Conservation (phyloP, 2,329 filamentous ascomycete genomes). For the Fusarium sambucinum region DNA sequence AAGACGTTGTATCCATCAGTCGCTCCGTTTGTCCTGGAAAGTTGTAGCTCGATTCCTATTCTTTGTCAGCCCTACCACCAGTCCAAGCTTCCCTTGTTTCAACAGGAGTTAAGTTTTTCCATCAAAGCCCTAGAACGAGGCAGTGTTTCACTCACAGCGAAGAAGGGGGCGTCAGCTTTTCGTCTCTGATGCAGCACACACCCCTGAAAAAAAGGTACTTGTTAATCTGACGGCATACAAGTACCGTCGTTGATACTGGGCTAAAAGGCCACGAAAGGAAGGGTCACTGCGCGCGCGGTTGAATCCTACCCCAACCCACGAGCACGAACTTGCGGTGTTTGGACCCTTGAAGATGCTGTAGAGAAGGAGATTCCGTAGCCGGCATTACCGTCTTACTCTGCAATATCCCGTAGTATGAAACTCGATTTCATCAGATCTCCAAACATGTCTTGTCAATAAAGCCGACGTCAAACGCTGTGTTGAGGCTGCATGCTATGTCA, state of each 20-base stretch:
- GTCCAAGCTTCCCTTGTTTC: background rate
- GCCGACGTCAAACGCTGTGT: too few species aligned
- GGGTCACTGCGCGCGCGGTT: background rate
- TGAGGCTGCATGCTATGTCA: background rate
- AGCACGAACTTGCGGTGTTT: slow-evolving; percentile 14
- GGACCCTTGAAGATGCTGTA: background rate
- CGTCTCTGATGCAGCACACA: background rate
- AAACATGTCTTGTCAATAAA: slow-evolving; percentile 1
- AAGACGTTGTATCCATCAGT: background rate
- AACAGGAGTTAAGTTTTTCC: slow-evolving; percentile 15
- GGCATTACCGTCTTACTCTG: slow-evolving; percentile 20
- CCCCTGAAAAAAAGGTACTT: slow-evolving; percentile 29
- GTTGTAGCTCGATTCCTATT: background rate
- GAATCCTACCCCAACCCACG: slow-evolving; percentile 45
- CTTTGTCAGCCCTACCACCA: slow-evolving; percentile 34
- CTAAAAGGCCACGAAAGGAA: slow-evolving; percentile 8
- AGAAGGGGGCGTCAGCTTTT: slow-evolving; percentile 9
- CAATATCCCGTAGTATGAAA: slow-evolving; percentile 8
- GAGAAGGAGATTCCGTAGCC: background rate
- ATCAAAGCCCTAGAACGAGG: slow-evolving; percentile 32
- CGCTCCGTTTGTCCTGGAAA: background rate
- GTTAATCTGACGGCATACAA: slow-evolving; percentile 34
- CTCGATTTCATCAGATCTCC: background rate
- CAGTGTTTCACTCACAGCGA: slow-evolving; percentile 10
- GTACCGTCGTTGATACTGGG: slow-evolving; percentile 23